Percentiles rank a stretch among this genome's conserved stretches.
Evolutionary conservation across 345 rosid species (phyloP).

Genomic region (rapeseed (Brassica napus)): Da-Ae NC_063441.1:21129001-21129500

Average conservation of each 20-base stretch:
- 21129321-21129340: conserved; percentile 18
- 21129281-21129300: conserved; percentile 44
- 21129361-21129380: conserved; percentile 53
- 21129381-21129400: conserved; percentile 35
- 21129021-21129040: conserved; percentile 31
- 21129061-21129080: conserved; percentile 46
- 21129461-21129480: not conserved
- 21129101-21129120: conserved; percentile 55
- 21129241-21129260: conserved; percentile 49
- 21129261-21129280: conserved; percentile 39
- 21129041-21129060: conserved; percentile 35
- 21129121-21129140: conserved; percentile 47
- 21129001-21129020: conserved; percentile 39
- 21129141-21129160: conserved; percentile 30
- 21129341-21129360: conserved; percentile 60
- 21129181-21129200: conserved; percentile 46
- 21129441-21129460: conserved; percentile 41
- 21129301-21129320: conserved; percentile 39
- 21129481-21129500: conserved; percentile 38
- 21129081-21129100: conserved; percentile 45
- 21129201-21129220: conserved; percentile 44
- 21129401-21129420: conserved; percentile 6
- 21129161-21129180: conserved; percentile 46
- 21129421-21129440: conserved; percentile 61
- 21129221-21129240: conserved; percentile 44